phyloP scores from a whole-genome alignment of 805 yeast genomes.

The Spencermartinsiella europaea region DNA sequence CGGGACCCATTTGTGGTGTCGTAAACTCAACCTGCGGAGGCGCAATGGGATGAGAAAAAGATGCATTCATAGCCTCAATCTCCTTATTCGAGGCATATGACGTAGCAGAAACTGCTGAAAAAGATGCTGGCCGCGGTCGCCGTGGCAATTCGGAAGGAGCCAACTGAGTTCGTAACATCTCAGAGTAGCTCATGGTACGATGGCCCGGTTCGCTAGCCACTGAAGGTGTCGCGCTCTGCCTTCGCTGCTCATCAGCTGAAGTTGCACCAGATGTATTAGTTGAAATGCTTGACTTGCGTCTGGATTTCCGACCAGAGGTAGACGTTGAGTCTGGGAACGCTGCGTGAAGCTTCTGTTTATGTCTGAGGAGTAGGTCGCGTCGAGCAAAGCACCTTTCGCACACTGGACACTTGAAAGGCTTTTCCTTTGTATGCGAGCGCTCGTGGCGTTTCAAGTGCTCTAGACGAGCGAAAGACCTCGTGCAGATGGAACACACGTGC shows the following conservation, averaged over 20 bases:
- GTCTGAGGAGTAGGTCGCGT: constrained; percentile 65
- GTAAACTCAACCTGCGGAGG: constrained; percentile 76
- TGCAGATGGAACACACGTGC: constrained; percentile 82
- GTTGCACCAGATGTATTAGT: constrained; percentile 1
- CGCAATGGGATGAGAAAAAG: constrained; percentile 24
- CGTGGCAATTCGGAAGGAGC: background rate
- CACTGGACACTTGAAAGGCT: constrained; percentile 93
- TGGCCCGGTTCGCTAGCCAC: constrained; percentile 9
- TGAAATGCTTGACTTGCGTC: background rate
- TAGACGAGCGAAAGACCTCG: constrained; percentile 90
- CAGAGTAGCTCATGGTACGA: constrained; percentile 7
- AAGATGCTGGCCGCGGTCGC: constrained; percentile 37
- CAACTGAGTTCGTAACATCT: constrained; percentile 14
- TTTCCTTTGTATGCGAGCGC: constrained; percentile 90
- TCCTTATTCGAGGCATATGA: constrained; percentile 55
- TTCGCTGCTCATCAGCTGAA: background rate
- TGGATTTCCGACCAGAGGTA: background rate
- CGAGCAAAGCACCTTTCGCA: constrained; percentile 96
- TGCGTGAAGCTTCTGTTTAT: constrained; percentile 85
- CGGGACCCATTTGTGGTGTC: constrained; percentile 66
- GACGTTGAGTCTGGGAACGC: constrained; percentile 25
- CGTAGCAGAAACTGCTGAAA: constrained; percentile 56
- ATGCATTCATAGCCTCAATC: constrained; percentile 18
- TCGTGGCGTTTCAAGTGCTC: constrained; percentile 95
- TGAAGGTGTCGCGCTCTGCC: background rate